Percentiles rank a stretch among this genome's conserved stretches.
These are phyloP conservation scores for Phytophthora uliginosa DNA, from an alignment of 352 stramenopile species.

Conservation along the genomic window DNA sequence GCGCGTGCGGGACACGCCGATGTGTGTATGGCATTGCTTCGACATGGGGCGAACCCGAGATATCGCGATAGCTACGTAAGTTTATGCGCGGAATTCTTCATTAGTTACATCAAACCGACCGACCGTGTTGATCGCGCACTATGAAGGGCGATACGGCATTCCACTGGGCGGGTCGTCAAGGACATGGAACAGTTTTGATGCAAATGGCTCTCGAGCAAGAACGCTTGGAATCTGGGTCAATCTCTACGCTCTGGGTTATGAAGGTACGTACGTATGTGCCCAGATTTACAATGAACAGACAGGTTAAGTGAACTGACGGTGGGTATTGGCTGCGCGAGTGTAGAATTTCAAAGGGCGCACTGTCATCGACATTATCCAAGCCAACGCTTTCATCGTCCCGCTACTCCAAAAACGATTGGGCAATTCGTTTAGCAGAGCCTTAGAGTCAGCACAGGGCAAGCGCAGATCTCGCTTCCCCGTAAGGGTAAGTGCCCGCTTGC, in stretches of 20 bases:
- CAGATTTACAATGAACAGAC: not conserved
- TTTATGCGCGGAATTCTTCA: not conserved
- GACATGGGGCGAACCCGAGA: conserved; percentile 49
- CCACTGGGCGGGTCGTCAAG: conserved; percentile 71
- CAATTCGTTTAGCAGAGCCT: conserved; percentile 27
- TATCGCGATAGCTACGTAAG: conserved; percentile 51
- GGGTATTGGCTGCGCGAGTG: not conserved
- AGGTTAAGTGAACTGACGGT: not conserved
- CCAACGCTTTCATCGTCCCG: conserved; percentile 47
- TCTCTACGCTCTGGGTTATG: conserved; percentile 52
- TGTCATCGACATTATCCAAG: conserved; percentile 57
- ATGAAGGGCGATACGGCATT: conserved; percentile 75
- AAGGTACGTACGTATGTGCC: conserved; percentile 58
- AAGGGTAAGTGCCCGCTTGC: conserved; percentile 13
- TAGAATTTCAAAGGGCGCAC: conserved; percentile 74
- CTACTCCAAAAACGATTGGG: conserved; percentile 63
- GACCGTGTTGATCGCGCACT: not conserved
- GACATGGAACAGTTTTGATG: conserved; percentile 61
- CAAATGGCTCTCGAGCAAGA: conserved; percentile 57
- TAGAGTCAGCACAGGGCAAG: conserved; percentile 35
- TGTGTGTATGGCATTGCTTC: conserved; percentile 62
- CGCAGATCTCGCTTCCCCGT: conserved; percentile 47
- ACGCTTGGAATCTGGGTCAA: conserved; percentile 28
- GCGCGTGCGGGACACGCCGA: conserved; percentile 57
- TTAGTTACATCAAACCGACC: not conserved